phyloP scores from a whole-genome alignment of 345 rosid genomes.

The Arabis alpina region DNA sequence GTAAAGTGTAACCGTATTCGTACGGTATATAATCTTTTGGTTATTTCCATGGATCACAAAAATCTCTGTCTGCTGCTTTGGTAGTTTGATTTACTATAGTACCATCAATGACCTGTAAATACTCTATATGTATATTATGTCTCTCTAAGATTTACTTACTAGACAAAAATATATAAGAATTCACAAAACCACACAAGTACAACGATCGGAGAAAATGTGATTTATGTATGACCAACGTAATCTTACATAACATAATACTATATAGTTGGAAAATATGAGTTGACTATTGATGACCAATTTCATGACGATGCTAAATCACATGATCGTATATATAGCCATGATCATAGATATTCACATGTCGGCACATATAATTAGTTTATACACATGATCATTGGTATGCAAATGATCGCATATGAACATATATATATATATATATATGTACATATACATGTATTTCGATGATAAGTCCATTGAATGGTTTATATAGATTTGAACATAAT shows the following conservation, averaged over 20 bases:
- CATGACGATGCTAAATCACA: conserved; percentile 10
- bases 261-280: neutral
- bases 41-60: conserved; percentile 25
- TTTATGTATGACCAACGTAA: neutral
- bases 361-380: too few relatives aligned
- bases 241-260: neutral
- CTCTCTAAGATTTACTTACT: neutral
- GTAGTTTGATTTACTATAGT: conserved; percentile 5
- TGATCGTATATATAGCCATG: neutral
- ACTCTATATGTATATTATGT: neutral
- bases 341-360: too few relatives aligned
- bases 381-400: too few relatives aligned
- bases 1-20: conserved; percentile 25
- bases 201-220: neutral
- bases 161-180: neutral
- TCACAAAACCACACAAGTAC: neutral
- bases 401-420: too few relatives aligned
- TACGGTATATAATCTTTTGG: conserved; percentile 34
- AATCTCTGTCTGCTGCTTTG: conserved; percentile 18
- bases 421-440: too few relatives aligned
- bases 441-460: too few relatives aligned
- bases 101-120: conserved; percentile 12
- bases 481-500: too few relatives aligned
- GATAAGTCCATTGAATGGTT: too few relatives aligned
- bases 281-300: neutral